These are phyloP conservation scores for Harringtonia lauricola DNA, from an alignment of 2,329 filamentous ascomycete genomes.

Conservation along the genomic window DNA sequence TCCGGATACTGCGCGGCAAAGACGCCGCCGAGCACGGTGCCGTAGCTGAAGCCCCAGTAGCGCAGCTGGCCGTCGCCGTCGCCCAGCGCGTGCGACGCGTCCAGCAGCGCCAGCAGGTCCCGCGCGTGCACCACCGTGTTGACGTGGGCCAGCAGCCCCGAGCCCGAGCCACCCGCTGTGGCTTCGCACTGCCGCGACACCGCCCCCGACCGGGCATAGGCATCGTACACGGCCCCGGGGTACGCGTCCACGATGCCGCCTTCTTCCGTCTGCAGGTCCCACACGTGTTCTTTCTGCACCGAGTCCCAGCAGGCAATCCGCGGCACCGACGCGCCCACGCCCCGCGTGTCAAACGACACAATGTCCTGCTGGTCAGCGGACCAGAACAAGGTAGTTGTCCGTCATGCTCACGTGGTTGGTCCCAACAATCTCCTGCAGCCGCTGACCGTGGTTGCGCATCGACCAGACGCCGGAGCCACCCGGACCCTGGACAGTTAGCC, in stretches of 20 bases:
- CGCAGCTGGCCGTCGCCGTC: conserved; percentile 26
- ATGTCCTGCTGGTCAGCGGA: conserved; percentile 25
- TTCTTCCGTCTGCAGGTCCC: conserved; percentile 26
- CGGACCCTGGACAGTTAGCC: conserved; percentile 24
- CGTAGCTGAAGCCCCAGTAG: conserved; percentile 47
- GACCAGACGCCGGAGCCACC: conserved; percentile 33
- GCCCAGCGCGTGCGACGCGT: conserved; percentile 16
- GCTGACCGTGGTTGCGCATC: conserved; percentile 20
- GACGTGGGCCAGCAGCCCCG: conserved; percentile 27
- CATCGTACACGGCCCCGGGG: conserved; percentile 32
- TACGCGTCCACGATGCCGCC: conserved; percentile 34
- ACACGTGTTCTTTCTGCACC: conserved; percentile 28
- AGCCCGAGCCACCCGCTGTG: conserved; percentile 20
- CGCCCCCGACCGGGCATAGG: conserved; percentile 29
- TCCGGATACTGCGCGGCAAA: conserved; percentile 43
- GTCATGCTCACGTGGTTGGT: conserved; percentile 28
- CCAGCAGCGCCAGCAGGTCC: conserved; percentile 36
- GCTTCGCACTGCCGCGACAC: conserved; percentile 31
- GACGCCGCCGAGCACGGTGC: conserved; percentile 38
- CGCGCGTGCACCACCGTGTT: conserved; percentile 33
- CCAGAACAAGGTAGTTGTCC: background rate
- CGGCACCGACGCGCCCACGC: conserved; percentile 38
- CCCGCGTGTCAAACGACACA: conserved; percentile 39
- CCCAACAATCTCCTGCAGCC: conserved; percentile 33
- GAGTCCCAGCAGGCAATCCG: conserved; percentile 39